Evolutionary conservation across 371 early-diverging fungal genomes (phyloP).

Genomic region (Mortierella sp.): DNA sequence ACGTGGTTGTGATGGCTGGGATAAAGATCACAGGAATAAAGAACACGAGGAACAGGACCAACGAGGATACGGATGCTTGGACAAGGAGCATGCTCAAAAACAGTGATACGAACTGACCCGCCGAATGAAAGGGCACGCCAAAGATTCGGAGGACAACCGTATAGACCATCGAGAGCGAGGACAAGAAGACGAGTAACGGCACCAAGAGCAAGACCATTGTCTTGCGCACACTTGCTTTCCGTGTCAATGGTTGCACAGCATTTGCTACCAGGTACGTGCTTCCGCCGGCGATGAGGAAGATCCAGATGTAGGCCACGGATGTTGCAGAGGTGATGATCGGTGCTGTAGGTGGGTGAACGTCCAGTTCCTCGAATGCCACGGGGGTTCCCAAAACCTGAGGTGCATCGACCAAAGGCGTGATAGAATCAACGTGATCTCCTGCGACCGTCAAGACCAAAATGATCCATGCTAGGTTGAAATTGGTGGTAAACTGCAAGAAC

Average conservation of each 20-base stretch:
- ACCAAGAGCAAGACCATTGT: slow-evolving; percentile 22
- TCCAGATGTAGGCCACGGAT: slow-evolving; percentile 42
- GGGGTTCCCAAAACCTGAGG: slow-evolving; percentile 35
- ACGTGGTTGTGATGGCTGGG: slow-evolving; percentile 28
- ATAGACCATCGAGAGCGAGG: slow-evolving; percentile 30
- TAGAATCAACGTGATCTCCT: slow-evolving; percentile 8
- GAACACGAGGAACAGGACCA: slow-evolving; percentile 37
- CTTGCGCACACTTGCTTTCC: slow-evolving; percentile 10
- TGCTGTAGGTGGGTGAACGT: slow-evolving; percentile 32
- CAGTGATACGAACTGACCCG: slow-evolving; percentile 29
- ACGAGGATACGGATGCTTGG: slow-evolving; percentile 29
- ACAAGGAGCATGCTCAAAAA: slow-evolving; percentile 34
- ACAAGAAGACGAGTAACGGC: slow-evolving; percentile 24
- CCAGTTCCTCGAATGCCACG: slow-evolving; percentile 32
- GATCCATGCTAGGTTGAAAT: slow-evolving; percentile 29
- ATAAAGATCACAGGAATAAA: slow-evolving; percentile 32
- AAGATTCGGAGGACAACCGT: slow-evolving; percentile 23
- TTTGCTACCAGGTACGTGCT: slow-evolving; percentile 37
- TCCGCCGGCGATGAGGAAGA: slow-evolving; percentile 37
- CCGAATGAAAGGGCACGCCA: slow-evolving; percentile 33
- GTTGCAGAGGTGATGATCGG: slow-evolving; percentile 34
- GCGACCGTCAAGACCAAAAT: slow-evolving; percentile 20
- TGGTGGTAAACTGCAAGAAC: slow-evolving; percentile 26
- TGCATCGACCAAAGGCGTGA: slow-evolving; percentile 11
- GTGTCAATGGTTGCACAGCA: slow-evolving; percentile 18